phyloP scores from a whole-genome alignment of 1,139 yeast species.

The Suzukiozyma palmioleophila region DNA sequence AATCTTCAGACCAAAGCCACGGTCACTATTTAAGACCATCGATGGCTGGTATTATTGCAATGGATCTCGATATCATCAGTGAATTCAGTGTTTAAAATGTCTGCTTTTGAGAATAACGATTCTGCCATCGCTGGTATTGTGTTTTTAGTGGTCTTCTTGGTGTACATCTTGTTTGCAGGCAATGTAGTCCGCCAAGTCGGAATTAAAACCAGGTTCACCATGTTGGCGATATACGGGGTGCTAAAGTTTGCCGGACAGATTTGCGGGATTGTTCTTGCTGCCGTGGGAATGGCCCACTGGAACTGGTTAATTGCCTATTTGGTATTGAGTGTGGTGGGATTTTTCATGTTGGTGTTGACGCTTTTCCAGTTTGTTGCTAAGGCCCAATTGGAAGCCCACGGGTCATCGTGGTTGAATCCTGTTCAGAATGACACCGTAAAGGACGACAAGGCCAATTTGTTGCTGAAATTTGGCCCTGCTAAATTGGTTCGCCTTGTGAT shows the following conservation, averaged over 20 bases:
- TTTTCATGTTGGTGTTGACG: conserved; percentile 28
- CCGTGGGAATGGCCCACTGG: conserved; percentile 21
- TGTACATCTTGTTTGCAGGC: conserved; percentile 17
- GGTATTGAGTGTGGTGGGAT: conserved; percentile 38
- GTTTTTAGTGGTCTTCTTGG: conserved; percentile 22
- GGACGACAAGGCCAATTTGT: conserved; percentile 3
- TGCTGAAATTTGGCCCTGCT: conserved; percentile 13
- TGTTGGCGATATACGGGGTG: conserved; percentile 24
- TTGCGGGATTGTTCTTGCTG: conserved; percentile 32
- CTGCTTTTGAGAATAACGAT: conserved; percentile 11
- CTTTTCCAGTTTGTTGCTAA: conserved; percentile 23
- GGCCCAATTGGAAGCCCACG: conserved; percentile 19
- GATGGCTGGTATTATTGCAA: too few relatives aligned
- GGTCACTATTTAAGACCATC: too few relatives aligned
- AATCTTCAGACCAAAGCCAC: too few relatives aligned
- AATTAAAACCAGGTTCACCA: conserved; percentile 17
- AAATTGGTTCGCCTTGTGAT: conserved; percentile 11
- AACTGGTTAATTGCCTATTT: conserved; percentile 36
- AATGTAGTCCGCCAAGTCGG: conserved; percentile 18
- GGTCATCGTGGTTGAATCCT: conserved; percentile 14
- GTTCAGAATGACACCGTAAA: conserved; percentile 7
- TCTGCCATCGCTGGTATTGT: conserved; percentile 33
- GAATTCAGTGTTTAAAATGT: not conserved
- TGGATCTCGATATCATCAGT: too few relatives aligned
- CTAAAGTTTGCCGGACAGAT: conserved; percentile 32